Evolutionary conservation across 352 stramenopile genomes (phyloP), one percentile per base, ranked within the genome.

Genomic region (Phytophthora meadii): DNA sequence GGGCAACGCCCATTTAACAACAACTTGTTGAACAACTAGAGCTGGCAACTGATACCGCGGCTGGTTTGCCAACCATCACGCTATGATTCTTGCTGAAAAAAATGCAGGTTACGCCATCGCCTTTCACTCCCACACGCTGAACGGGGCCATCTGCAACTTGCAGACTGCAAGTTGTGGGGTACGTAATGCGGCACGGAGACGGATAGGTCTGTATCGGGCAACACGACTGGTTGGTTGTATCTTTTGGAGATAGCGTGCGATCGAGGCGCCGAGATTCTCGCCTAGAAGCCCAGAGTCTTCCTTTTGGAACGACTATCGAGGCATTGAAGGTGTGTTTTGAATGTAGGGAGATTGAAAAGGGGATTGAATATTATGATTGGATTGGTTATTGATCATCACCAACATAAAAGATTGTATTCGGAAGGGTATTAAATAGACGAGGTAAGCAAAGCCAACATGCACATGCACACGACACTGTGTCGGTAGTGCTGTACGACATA

Each of bases 291-390:
- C 32, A 19, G 60, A 41, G 41, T 66, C 32, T 44, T 34, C 49
- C 24, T 7, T 54, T 34, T 41, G 41, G 58, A 61, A 17, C 50
- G 49, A 66, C 58, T 54, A 60, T 66, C 58, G 49, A 66, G 28
- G 48, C 22, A 24, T 66, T 61, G 19, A 17, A 40, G 17, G n/a
- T n/a, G n/a, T n/a, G n/a, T 30, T 19, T 30, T 1, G 19, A 19
- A 19, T 19, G 19, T 19, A 19, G 19, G 19, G 19, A 19, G 19
- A 19, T 19, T 19, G 19, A 19, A 19, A 19, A 19, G 19, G 19
- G 19, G 19, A 19, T 19, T 19, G 19, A 19, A 19, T 19, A 19
- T 19, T 19, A 19, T 30, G 27, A 1, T 30, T 30, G 27, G 5
- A 30, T 7, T 30, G 27, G 27, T 30, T 30, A 30, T 6, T n/a